Evolutionary conservation across 352 stramenopile species (phyloP).

Genomic region (Phytophthora aleatoria): DNA sequence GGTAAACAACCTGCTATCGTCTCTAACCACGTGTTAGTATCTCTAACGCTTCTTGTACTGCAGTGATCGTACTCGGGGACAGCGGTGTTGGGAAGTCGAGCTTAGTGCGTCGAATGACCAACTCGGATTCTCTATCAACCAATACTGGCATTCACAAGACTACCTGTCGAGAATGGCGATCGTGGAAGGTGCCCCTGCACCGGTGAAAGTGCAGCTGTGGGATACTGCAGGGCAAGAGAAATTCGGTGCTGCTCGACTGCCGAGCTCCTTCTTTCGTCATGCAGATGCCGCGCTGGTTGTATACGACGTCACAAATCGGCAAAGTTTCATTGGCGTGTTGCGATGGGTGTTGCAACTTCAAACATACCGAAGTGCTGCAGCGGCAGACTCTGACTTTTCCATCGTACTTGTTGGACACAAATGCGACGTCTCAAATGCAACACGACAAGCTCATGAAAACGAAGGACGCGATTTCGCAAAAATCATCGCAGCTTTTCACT

Average conservation of each 20-base stretch:
- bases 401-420: slow-evolving; percentile 47
- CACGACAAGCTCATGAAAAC: slow-evolving; percentile 23
- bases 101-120: slow-evolving; percentile 36
- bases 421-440: slow-evolving; percentile 6
- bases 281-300: slow-evolving; percentile 49
- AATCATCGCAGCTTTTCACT: slow-evolving; percentile 25
- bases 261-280: slow-evolving; percentile 49
- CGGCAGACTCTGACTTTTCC: slow-evolving; percentile 23
- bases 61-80: slow-evolving; percentile 54
- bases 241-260: slow-evolving; percentile 38
- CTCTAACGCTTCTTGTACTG: slow-evolving; percentile 1
- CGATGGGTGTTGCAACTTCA: slow-evolving; percentile 41
- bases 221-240: slow-evolving; percentile 57
- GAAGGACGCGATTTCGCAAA: slow-evolving; percentile 31
- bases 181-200: slow-evolving; percentile 22
- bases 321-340: slow-evolving; percentile 39
- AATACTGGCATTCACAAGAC: slow-evolving; percentile 15
- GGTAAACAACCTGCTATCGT: slow-evolving; percentile 22
- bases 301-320: slow-evolving; percentile 45
- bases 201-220: slow-evolving; percentile 61
- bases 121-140: slow-evolving; percentile 1
- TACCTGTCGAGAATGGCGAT: slow-evolving; percentile 44
- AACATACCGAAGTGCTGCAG: slow-evolving; percentile 1
- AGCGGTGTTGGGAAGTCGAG: slow-evolving; percentile 50
- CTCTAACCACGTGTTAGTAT: background rate